Conservation (phyloP, 805 yeast genomes). For the Candida maesae region DNA sequence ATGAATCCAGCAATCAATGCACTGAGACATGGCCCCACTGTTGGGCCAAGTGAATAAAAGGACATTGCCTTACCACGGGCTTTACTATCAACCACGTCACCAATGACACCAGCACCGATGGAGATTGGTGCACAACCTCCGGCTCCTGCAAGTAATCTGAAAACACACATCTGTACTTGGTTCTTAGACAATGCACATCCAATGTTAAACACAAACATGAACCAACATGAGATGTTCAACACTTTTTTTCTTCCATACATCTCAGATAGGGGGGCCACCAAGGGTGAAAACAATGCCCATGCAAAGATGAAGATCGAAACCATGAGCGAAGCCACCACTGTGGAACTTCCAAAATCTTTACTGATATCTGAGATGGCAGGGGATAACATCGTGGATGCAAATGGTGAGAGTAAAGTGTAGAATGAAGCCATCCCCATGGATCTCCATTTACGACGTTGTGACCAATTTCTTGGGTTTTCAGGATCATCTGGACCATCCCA, state of each 20-base stretch:
- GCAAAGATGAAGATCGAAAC: constrained; percentile 60
- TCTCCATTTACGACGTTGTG: constrained; percentile 35
- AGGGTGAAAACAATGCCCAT: constrained; percentile 60
- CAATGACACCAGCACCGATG: constrained; percentile 65
- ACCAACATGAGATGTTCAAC: constrained; percentile 45
- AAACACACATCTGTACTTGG: constrained; percentile 52
- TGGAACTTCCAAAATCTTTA: constrained; percentile 38
- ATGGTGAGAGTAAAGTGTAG: constrained; percentile 57
- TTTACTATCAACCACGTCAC: constrained; percentile 52
- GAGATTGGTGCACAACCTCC: constrained; percentile 66
- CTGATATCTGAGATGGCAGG: constrained; percentile 54
- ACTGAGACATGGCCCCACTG: constrained; percentile 57
- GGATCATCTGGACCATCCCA: constrained; percentile 66
- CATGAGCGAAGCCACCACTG: constrained; percentile 40
- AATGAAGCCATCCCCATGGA: constrained; percentile 46
- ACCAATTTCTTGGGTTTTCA: constrained; percentile 63
- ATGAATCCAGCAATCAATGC: constrained; percentile 57
- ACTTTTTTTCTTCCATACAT: constrained; percentile 53
- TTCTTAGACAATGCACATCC: constrained; percentile 57
- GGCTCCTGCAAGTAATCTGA: constrained; percentile 61
- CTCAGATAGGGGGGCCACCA: constrained; percentile 62
- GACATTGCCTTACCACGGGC: constrained; percentile 56
- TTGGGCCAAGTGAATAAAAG: constrained; percentile 45
- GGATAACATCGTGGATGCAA: constrained; percentile 58
- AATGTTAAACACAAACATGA: constrained; percentile 45